Base-by-base conservation (phyloP, 1,284 basidiomycete genomes). In the Sanghuangporus weigelae region DNA sequence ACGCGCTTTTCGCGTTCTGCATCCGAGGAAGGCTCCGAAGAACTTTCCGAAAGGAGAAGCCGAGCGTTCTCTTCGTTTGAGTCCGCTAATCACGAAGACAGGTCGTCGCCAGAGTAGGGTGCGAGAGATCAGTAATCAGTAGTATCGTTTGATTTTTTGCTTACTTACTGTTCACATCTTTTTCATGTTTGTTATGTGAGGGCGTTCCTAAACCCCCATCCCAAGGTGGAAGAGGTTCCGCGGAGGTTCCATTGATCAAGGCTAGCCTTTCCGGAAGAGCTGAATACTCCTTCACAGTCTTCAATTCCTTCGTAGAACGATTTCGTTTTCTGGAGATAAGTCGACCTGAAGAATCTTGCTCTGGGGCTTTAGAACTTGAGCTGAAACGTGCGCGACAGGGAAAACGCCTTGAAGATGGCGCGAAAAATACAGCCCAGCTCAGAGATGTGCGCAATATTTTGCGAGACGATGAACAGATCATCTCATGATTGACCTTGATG, bases 251-350 rank as follows among this genome's bases (percentile, higher is more conserved):
- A 71, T 81, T 76, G 31, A 76, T 71, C 40, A 74, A 70, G 42
- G 79, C 63, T 59, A 74, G 79, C 53, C 70, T 69, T 42, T 74
- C 75, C 11, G 88, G 88, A 11, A 90, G 77, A 31, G 87, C 84
- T n/a, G 76, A 71, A 60, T 79, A 81, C 49, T 75, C 79, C 70
- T 86, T 89, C 63, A 73, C 82, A 1, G 78, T 82, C 67, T 75
- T 74, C 14, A 39, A 19, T n/a, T 53, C 53, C 35, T 49, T 61
- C 19, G 50, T 10, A 4, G 51, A 55, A 16, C 26, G 19, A 14
- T 19, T 44, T 35, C 36, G 59, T n/a, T 35, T 26, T 21, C 40
- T 57, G 35, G 40, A 8, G 7, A 39, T 60, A 36, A 21, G 44
- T 35, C 31, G 40, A 12, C n/a, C 14, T 39, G 44, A n/a, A 7